A percentile compares a stretch with the other conserved stretches of the same genome.
phyloP scores from a whole-genome alignment of 768 basidiomycete genomes.

The Dendrothele bispora region DNA sequence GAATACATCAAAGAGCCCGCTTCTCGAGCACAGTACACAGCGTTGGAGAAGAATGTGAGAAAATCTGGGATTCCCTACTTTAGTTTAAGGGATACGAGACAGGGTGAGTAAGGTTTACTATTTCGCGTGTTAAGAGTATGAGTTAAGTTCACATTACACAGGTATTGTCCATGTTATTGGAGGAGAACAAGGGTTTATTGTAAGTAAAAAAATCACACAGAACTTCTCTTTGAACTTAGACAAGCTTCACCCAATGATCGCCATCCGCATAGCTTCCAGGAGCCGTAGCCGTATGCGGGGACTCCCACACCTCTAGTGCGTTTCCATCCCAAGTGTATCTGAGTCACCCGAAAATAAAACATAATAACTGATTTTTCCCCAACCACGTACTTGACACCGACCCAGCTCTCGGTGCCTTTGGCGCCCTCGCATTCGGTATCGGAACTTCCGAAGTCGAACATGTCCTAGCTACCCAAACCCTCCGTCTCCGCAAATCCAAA shows the following conservation, averaged over 20 bases:
- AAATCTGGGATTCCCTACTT: not conserved
- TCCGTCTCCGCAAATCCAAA: conserved; percentile 60
- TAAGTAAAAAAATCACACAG: conserved; percentile 18
- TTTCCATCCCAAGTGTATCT: conserved; percentile 6
- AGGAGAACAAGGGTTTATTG: conserved; percentile 68
- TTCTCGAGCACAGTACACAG: not conserved
- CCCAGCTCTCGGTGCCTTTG: conserved; percentile 65
- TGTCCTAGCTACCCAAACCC: conserved; percentile 68
- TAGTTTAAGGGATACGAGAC: not conserved
- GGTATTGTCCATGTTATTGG: conserved; percentile 63
- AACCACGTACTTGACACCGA: not conserved
- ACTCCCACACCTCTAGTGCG: conserved; percentile 66
- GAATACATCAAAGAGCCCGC: not conserved
- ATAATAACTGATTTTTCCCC: conserved; percentile 1
- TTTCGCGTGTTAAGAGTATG: not conserved
- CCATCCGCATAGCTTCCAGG: conserved; percentile 41
- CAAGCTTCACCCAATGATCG: conserved; percentile 1
- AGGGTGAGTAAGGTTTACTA: not conserved
- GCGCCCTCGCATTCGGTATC: conserved; percentile 66
- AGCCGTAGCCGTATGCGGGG: conserved; percentile 59
- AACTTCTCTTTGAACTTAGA: not conserved
- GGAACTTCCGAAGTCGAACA: conserved; percentile 71
- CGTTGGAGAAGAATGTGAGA: conserved; percentile 1
- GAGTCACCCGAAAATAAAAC: too few species aligned
- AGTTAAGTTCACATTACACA: conserved; percentile 12